Conservation (phyloP, 2,329 filamentous ascomycete species). For the Cryphonectria parasitica region DNA sequence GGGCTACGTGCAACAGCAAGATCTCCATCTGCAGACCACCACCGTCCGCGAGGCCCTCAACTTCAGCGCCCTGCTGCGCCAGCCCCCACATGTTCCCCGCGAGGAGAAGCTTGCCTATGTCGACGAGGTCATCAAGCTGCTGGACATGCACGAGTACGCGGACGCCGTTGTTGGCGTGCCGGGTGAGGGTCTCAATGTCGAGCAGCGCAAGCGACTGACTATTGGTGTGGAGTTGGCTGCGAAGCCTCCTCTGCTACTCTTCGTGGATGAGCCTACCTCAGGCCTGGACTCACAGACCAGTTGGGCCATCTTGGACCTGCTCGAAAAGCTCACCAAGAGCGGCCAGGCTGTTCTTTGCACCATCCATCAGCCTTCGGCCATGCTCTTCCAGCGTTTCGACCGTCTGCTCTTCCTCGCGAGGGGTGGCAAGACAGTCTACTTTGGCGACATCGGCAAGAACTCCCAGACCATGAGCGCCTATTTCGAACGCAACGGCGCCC, state of each 20-base stretch:
- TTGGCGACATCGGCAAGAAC: conserved; percentile 74
- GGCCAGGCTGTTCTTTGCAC: conserved; percentile 93
- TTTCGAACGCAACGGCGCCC: conserved; percentile 74
- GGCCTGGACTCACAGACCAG: conserved; percentile 89
- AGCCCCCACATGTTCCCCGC: conserved; percentile 60
- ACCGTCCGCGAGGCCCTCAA: conserved; percentile 69
- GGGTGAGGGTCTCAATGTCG: conserved; percentile 59
- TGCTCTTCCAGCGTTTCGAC: conserved; percentile 88
- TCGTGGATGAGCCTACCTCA: conserved; percentile 89
- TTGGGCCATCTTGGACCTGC: conserved; percentile 82
- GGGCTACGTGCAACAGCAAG: conserved; percentile 71
- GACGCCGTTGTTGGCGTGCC: conserved; percentile 71
- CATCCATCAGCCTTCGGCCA: conserved; percentile 89
- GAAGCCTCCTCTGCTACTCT: conserved; percentile 83
- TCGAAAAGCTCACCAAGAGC: conserved; percentile 83
- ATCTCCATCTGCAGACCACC: conserved; percentile 66
- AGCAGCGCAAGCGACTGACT: conserved; percentile 34
- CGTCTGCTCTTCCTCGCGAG: conserved; percentile 74
- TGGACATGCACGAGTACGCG: conserved; percentile 69
- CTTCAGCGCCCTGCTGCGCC: conserved; percentile 67
- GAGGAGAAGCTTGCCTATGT: conserved; percentile 69
- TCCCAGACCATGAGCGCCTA: conserved; percentile 71
- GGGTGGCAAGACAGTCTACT: conserved; percentile 77
- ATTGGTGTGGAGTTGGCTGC: conserved; percentile 93
- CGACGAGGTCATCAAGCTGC: conserved; percentile 67